These are phyloP conservation scores for Boletales sp. DNA, from an alignment of 768 basidiomycete species.

Conservation along the genomic window DNA sequence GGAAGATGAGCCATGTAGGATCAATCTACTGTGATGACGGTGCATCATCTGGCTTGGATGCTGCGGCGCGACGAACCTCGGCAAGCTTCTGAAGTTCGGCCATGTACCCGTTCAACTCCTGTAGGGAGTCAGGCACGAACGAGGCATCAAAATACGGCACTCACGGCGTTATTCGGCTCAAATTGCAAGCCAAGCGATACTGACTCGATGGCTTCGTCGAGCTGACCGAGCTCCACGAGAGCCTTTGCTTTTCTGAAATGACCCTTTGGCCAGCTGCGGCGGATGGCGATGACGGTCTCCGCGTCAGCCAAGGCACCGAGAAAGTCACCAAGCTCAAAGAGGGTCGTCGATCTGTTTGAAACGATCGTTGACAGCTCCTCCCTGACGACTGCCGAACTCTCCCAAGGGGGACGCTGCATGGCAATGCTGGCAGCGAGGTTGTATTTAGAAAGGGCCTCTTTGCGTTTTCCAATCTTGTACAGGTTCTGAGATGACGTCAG, in stretches of 20 bases:
- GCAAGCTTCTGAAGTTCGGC: conserved; percentile 26
- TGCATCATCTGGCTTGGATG: neutral
- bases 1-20: neutral
- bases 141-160: conserved; percentile 7
- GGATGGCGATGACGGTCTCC: conserved; percentile 81
- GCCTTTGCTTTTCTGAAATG: conserved; percentile 95
- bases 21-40: conserved; percentile 11
- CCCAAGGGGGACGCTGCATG: conserved; percentile 84
- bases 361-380: conserved; percentile 90
- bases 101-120: conserved; percentile 34
- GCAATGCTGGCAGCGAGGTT: conserved; percentile 75
- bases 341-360: conserved; percentile 90
- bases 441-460: conserved; percentile 75
- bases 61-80: conserved; percentile 5
- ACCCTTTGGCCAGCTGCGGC: conserved; percentile 90
- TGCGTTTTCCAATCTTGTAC: conserved; percentile 73
- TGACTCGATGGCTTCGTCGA: conserved; percentile 78
- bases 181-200: conserved; percentile 81
- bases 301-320: conserved; percentile 84
- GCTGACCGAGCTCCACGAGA: conserved; percentile 62
- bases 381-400: conserved; percentile 72
- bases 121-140: conserved; percentile 7
- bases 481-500: conserved; percentile 46
- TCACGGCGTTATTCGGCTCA: conserved; percentile 64
- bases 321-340: conserved; percentile 71